These are phyloP conservation scores for Lodderomyces jiufengensis DNA, from an alignment of 1,139 yeast genomes.

Conservation along the genomic window DNA sequence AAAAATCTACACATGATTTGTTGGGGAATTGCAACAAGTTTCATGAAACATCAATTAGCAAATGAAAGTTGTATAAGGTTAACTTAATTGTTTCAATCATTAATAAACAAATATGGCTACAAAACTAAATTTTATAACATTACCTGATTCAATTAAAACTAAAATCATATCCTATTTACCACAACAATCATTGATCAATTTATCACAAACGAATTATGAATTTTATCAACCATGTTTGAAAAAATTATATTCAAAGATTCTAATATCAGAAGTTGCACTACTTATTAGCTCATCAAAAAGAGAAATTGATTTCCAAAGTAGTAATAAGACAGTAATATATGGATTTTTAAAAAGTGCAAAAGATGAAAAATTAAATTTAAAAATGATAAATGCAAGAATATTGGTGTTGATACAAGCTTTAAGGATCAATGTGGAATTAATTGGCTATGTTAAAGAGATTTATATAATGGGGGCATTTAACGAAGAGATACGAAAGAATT, in stretches of 20 bases:
- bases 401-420: conserved; percentile 25
- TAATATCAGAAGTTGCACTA: conserved; percentile 24
- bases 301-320: conserved; percentile 23
- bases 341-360: conserved; percentile 18
- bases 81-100: too few species aligned
- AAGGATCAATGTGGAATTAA: conserved; percentile 25
- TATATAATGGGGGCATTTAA: conserved; percentile 17
- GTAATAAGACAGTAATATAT: conserved; percentile 22
- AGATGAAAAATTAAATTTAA: conserved; percentile 13
- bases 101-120: too few species aligned
- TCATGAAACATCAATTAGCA: too few species aligned
- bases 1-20: too few species aligned
- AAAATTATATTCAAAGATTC: conserved; percentile 28
- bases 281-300: conserved; percentile 11
- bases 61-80: too few species aligned
- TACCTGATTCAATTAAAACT: not conserved
- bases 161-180: conserved; percentile 26
- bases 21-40: too few species aligned
- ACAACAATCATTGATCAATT: conserved; percentile 31
- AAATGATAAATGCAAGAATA: conserved; percentile 30
- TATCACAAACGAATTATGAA: conserved; percentile 35
- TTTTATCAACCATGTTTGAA: conserved; percentile 34
- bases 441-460: conserved; percentile 21
- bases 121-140: not conserved
- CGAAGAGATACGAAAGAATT: conserved; percentile 8